Evolutionary conservation across 768 basidiomycete species (phyloP).

Genomic region (Leucocoprinus leucothites): DNA sequence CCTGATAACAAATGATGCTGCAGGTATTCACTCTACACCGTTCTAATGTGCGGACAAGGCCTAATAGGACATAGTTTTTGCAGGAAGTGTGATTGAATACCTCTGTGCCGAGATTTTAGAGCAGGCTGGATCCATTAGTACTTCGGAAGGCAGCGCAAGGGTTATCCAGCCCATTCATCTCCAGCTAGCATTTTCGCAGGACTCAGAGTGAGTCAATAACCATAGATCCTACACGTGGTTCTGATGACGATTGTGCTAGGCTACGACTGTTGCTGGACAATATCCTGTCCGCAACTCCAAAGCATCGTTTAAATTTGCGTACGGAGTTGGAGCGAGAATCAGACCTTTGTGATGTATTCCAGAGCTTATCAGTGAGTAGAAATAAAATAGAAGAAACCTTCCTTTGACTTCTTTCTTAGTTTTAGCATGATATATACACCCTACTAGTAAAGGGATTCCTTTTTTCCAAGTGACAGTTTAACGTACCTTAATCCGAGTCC

Average conservation of each 20-base stretch:
- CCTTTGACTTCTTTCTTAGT: not conserved
- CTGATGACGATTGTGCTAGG: not conserved
- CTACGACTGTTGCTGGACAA: constrained; percentile 6
- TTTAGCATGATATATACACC: no score
- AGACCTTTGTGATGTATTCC: not conserved
- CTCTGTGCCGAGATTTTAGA: constrained; percentile 85
- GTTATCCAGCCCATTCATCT: constrained; percentile 6
- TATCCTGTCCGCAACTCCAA: not conserved
- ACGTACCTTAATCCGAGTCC: no score
- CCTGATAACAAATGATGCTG: constrained; percentile 45
- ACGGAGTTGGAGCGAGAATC: not conserved
- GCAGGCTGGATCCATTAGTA: constrained; percentile 52
- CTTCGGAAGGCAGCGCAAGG: not conserved
- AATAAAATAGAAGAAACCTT: not conserved
- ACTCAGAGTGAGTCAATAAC: not conserved
- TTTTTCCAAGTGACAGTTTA: no score
- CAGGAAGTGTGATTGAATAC: constrained; percentile 85
- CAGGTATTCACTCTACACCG: constrained; percentile 37
- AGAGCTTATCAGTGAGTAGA: not conserved
- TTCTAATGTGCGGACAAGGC: not conserved
- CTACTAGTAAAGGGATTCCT: no score
- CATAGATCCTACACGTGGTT: not conserved
- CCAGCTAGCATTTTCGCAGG: not conserved
- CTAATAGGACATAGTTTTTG: constrained; percentile 51
- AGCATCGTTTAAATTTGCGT: no score